These are phyloP conservation scores for Sequoia sempervirens DNA, from an alignment of 75 land plant genomes.

Conservation along the genomic window DNA sequence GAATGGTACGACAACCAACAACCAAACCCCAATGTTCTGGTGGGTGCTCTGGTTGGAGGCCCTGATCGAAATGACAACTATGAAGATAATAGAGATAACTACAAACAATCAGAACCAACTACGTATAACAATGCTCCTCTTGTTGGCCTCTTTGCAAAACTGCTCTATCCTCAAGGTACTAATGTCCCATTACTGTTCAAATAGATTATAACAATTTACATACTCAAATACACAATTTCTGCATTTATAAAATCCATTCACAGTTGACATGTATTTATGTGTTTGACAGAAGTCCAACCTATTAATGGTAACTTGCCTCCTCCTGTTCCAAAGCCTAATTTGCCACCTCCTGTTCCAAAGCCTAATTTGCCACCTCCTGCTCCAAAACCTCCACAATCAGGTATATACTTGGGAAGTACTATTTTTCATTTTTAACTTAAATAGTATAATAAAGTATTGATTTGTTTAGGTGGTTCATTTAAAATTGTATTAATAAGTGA, in stretches of 20 bases:
- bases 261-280: background rate
- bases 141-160: conserved; percentile 65
- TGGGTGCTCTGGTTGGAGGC: conserved; percentile 76
- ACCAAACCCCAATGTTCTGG: conserved; percentile 51
- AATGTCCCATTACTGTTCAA: background rate
- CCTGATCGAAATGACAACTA: conserved; percentile 53
- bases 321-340: background rate
- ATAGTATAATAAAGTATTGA: too few species aligned
- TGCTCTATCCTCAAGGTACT: background rate
- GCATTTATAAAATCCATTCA: background rate
- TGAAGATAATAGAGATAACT: conserved; percentile 45
- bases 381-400: background rate
- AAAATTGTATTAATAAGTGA: too few species aligned
- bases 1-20: conserved; percentile 32
- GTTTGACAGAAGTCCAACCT: background rate
- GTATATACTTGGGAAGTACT: background rate
- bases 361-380: background rate
- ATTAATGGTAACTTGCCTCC: background rate
- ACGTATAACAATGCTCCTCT: conserved; percentile 48
- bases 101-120: conserved; percentile 52
- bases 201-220: too few species aligned
- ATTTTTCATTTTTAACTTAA: too few species aligned
- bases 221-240: background rate
- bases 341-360: too few species aligned
- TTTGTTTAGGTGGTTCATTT: too few species aligned